A percentile compares a stretch with the other conserved stretches of the same genome.
Evolutionary conservation across 495 filamentous ascomycete genomes (phyloP).

Genomic region (Aspergillus biplanus): DNA sequence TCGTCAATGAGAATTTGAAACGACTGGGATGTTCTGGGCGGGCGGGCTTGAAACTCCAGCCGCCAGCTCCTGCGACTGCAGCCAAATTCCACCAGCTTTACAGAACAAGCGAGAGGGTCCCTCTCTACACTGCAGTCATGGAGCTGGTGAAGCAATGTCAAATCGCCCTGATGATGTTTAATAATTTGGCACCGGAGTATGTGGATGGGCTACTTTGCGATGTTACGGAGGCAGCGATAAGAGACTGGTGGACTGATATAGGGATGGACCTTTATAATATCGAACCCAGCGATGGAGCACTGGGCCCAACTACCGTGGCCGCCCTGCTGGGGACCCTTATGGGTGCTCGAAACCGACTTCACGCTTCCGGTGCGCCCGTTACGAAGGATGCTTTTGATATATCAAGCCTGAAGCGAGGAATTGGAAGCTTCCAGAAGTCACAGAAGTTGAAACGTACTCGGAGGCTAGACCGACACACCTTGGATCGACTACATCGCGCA

Average conservation of each 20-base stretch:
- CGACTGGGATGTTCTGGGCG: slow-evolving; percentile 89
- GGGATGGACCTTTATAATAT: slow-evolving; percentile 87
- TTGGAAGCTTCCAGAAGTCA: slow-evolving; percentile 85
- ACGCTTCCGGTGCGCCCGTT: slow-evolving; percentile 79
- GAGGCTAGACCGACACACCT: slow-evolving; percentile 78
- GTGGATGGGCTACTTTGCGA: slow-evolving; percentile 93
- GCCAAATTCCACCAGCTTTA: slow-evolving; percentile 94
- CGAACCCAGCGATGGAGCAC: slow-evolving; percentile 87
- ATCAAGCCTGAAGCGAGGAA: slow-evolving; percentile 75
- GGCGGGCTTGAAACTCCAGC: slow-evolving; percentile 76
- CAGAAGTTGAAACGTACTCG: slow-evolving; percentile 79
- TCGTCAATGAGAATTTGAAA: slow-evolving; percentile 95
- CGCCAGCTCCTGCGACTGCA: slow-evolving; percentile 76
- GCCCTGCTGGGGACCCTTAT: slow-evolving; percentile 85
- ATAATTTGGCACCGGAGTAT: slow-evolving; percentile 83
- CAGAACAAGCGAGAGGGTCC: slow-evolving; percentile 78
- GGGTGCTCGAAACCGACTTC: slow-evolving; percentile 86
- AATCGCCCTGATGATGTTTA: slow-evolving; percentile 84
- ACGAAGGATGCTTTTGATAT: slow-evolving; percentile 93
- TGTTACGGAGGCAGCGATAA: slow-evolving; percentile 85
- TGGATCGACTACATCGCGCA: slow-evolving; percentile 75
- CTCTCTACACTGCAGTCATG: slow-evolving; percentile 73
- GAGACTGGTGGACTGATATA: slow-evolving; percentile 96
- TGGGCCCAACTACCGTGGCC: slow-evolving; percentile 91
- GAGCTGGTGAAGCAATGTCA: slow-evolving; percentile 95